Conservation (phyloP, 2,329 filamentous ascomycete genomes). For the Sarocladium strictum region DNA sequence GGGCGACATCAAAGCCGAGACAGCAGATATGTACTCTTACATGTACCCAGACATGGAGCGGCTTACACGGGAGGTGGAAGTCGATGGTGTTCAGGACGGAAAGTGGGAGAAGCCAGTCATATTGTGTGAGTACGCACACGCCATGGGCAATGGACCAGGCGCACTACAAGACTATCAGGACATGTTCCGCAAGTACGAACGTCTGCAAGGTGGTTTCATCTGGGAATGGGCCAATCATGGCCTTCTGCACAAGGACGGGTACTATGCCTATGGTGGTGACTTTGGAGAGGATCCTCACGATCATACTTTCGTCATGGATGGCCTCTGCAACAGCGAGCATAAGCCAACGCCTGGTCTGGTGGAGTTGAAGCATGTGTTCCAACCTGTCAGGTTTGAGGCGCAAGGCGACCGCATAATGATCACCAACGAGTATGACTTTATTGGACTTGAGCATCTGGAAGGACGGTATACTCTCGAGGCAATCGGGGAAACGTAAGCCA, state of each 20-base stretch:
- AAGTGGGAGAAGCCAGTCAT: conserved; percentile 52
- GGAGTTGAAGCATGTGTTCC: conserved; percentile 52
- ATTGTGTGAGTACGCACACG: conserved; percentile 52
- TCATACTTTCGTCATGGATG: conserved; percentile 57
- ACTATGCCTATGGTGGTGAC: conserved; percentile 56
- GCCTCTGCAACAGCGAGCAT: conserved; percentile 48
- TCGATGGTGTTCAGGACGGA: not conserved
- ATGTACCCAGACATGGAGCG: conserved; percentile 59
- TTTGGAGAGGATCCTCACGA: conserved; percentile 58
- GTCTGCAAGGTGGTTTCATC: conserved; percentile 60
- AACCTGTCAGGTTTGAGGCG: conserved; percentile 40
- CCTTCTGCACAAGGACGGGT: conserved; percentile 36
- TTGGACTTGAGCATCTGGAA: conserved; percentile 34
- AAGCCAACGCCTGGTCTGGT: conserved; percentile 48
- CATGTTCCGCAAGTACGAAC: conserved; percentile 52
- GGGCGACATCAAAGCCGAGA: conserved; percentile 52
- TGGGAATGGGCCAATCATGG: conserved; percentile 63
- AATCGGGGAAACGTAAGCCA: conserved; percentile 33
- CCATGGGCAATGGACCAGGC: conserved; percentile 72
- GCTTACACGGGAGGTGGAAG: conserved; percentile 22
- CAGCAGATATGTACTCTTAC: conserved; percentile 59
- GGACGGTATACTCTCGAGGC: conserved; percentile 38
- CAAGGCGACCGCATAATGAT: conserved; percentile 29
- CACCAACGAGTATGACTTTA: conserved; percentile 44
- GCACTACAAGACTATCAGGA: conserved; percentile 62